These are phyloP conservation scores for Gregarina niphandrodes DNA, from an alignment of 169 alveolate species.

Conservation along the genomic window DNA sequence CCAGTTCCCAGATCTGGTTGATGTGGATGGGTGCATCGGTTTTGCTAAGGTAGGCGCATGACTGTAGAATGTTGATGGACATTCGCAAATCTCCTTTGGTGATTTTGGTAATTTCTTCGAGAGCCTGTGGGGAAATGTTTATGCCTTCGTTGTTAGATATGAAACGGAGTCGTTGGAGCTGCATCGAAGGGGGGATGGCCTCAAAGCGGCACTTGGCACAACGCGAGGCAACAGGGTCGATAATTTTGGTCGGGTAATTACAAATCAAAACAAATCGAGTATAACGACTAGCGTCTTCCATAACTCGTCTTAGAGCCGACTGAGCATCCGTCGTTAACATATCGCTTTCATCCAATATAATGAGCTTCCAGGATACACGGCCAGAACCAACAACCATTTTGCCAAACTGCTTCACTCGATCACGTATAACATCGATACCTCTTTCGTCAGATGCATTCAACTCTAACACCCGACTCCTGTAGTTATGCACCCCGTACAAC, in stretches of 20 bases:
- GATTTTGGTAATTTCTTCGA: slow-evolving; percentile 33
- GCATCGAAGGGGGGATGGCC: slow-evolving; percentile 56
- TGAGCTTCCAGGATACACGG: slow-evolving; percentile 62
- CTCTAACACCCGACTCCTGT: slow-evolving; percentile 80
- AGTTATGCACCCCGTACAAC: slow-evolving; percentile 55
- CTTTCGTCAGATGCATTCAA: slow-evolving; percentile 97
- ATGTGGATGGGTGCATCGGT: too few relatives aligned
- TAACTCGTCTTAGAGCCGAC: slow-evolving; percentile 87
- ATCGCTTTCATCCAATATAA: slow-evolving; percentile 95
- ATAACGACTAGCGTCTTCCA: slow-evolving; percentile 70
- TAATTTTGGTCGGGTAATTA: slow-evolving; percentile 70
- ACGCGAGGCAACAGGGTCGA: slow-evolving; percentile 78
- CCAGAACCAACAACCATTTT: slow-evolving; percentile 27
- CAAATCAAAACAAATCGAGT: slow-evolving; percentile 94
- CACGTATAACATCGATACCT: slow-evolving; percentile 73
- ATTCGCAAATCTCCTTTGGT: slow-evolving; percentile 63
- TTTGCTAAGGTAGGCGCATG: slow-evolving; percentile 40
- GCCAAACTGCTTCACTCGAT: slow-evolving; percentile 81
- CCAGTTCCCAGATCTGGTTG: too few relatives aligned
- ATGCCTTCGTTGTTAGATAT: slow-evolving; percentile 39
- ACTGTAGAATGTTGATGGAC: slow-evolving; percentile 50
- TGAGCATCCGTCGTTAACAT: slow-evolving; percentile 96
- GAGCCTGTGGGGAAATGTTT: slow-evolving; percentile 21
- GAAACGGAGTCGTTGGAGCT: slow-evolving; percentile 38
- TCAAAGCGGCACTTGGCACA: slow-evolving; percentile 81